These are phyloP conservation scores for Macrocybe sp. DNA, from an alignment of 1,284 basidiomycete genomes.

Conservation along the genomic window DNA sequence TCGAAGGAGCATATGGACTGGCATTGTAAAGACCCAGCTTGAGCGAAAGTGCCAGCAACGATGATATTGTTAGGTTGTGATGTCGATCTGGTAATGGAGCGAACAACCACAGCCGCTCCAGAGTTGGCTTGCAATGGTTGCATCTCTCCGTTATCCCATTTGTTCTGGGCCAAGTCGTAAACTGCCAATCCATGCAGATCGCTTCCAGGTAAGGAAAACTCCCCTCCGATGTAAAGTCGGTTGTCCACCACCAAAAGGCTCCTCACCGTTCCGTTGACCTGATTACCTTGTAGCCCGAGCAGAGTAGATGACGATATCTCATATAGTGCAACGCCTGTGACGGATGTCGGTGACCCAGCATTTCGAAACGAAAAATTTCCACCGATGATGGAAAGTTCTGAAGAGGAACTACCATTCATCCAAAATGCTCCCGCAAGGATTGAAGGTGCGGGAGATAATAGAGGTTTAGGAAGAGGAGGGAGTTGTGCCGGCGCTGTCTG, in stretches of 20 bases:
- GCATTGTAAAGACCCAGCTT: constrained; percentile 76
- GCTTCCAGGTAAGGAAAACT: constrained; percentile 58
- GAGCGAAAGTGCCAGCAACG: constrained; percentile 82
- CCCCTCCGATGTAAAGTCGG: constrained; percentile 75
- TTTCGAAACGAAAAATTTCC: constrained; percentile 80
- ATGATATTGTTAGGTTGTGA: constrained; percentile 65
- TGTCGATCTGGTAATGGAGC: constrained; percentile 64
- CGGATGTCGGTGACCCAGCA: constrained; percentile 35
- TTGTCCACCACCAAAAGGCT: constrained; percentile 65
- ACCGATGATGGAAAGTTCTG: constrained; percentile 75
- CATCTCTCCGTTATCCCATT: constrained; percentile 56
- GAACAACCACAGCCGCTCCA: constrained; percentile 63
- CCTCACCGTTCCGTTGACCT: constrained; percentile 69
- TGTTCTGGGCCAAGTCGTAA: constrained; percentile 64
- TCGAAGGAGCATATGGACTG: constrained; percentile 81
- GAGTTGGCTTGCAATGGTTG: constrained; percentile 52
- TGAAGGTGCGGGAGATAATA: constrained; percentile 66
- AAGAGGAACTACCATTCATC: constrained; percentile 70
- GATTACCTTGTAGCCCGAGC: constrained; percentile 55
- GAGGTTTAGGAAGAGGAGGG: constrained; percentile 48
- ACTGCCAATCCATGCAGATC: constrained; percentile 65
- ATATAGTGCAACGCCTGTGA: constrained; percentile 73
- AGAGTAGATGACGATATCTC: constrained; percentile 47
- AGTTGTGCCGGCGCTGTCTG: constrained; percentile 38
- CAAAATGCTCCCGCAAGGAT: constrained; percentile 88